These are phyloP conservation scores for Senna siamea DNA, from an alignment of 306 rosid genomes.

Conservation along the genomic window DNA sequence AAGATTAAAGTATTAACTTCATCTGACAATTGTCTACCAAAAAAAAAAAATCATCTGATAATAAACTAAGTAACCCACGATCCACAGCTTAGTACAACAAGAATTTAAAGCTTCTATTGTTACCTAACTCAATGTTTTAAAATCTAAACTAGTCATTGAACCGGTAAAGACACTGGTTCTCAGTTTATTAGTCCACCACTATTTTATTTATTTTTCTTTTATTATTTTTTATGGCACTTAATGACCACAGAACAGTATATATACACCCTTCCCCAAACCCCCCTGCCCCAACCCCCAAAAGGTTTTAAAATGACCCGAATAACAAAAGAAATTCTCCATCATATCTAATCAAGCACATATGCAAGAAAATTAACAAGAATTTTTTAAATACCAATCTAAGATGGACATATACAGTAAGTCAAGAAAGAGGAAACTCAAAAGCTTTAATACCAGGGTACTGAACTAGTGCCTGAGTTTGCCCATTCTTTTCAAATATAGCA, in stretches of 20 bases:
- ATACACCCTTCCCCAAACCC: background rate
- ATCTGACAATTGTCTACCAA: too few relatives aligned
- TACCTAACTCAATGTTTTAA: too few relatives aligned
- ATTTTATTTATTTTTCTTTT: too few relatives aligned
- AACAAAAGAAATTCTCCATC: conserved; percentile 9
- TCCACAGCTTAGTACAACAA: background rate
- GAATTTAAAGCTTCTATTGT: background rate
- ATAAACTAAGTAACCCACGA: background rate
- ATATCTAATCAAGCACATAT: background rate
- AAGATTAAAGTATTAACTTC: background rate
- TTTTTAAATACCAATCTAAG: conserved; percentile 11
- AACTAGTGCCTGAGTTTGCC: conserved; percentile 83
- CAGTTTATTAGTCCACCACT: too few relatives aligned
- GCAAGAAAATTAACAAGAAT: background rate
- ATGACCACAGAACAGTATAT: background rate
- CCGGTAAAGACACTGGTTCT: too few relatives aligned
- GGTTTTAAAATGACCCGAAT: too few relatives aligned
- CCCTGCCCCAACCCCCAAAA: background rate
- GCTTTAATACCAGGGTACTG: conserved; percentile 73
- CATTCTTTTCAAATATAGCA: conserved; percentile 88
- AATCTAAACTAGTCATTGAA: too few relatives aligned
- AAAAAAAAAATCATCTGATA: background rate
- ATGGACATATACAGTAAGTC: too few relatives aligned
- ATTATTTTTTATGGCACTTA: too few relatives aligned
- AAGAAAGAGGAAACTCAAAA: conserved; percentile 26